Evolutionary conservation across 2,329 filamentous ascomycete genomes (phyloP).

Genomic region (Didymella glomerata): DNA sequence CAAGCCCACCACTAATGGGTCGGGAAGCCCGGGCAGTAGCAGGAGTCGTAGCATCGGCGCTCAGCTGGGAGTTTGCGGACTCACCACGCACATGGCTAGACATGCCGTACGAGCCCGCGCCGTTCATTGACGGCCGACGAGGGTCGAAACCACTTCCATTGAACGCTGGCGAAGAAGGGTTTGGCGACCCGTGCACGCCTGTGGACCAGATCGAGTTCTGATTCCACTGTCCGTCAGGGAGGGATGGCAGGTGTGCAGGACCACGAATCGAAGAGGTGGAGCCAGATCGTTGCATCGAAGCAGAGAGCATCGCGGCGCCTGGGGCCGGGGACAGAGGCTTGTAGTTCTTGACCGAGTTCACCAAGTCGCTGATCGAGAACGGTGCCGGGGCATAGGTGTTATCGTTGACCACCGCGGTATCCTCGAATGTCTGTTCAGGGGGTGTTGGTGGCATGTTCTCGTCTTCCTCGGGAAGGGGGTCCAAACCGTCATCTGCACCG

Average conservation of each 20-base stretch:
- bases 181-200: conserved; percentile 41
- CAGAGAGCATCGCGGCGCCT: conserved; percentile 34
- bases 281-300: conserved; percentile 46
- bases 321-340: conserved; percentile 42
- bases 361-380: conserved; percentile 49
- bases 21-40: conserved; percentile 27
- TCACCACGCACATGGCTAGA: conserved; percentile 55
- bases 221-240: conserved; percentile 49
- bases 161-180: conserved; percentile 42
- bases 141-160: conserved; percentile 28
- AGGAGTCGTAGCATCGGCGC: conserved; percentile 36
- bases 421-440: conserved; percentile 56
- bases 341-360: conserved; percentile 50
- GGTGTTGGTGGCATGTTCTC: conserved; percentile 57
- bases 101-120: conserved; percentile 41
- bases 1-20: conserved; percentile 42
- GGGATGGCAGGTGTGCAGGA: conserved; percentile 46
- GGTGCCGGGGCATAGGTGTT: conserved; percentile 40
- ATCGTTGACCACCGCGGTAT: conserved; percentile 48
- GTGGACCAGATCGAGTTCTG: conserved; percentile 50
- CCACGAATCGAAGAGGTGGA: conserved; percentile 50
- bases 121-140: conserved; percentile 45
- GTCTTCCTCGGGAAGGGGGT: conserved; percentile 53
- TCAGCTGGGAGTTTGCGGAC: conserved; percentile 54
- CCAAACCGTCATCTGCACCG: conserved; percentile 52